Base-by-base conservation (phyloP, 2,329 filamentous ascomycete genomes). In the Atkinsonella texensis region DNA sequence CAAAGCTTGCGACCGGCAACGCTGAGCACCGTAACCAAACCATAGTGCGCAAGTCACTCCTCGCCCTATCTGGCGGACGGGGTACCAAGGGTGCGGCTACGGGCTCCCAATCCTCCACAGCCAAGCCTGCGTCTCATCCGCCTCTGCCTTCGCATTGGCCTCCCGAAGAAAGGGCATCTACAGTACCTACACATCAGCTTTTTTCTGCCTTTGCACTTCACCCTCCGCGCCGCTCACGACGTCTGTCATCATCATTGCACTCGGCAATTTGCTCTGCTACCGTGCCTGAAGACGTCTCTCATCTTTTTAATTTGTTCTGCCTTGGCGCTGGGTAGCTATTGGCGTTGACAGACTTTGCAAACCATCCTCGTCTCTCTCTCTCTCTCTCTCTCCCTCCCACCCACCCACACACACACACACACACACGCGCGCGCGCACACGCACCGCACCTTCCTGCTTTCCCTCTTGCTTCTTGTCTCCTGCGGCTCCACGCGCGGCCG, bases 191-290 rank as follows among this genome's bases (percentile, higher is more conserved):
- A 33, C 47, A 31, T 43, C 23, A 18, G 17, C 48, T 31, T 31
- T 45, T 48, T 20, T 17, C 48, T 50, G 45, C 48, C 44, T 28
- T 28, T 45, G 48, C 48, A 45, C 42, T 42, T 50, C 40, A 45
- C 41, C 31, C 20, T 7, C 32, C 32, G 17, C 28, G 23, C 8
- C 48, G 28, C 46, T 11, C 20, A 35, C 40, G 12, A 13, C 50
- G 32, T 52, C 46, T 41, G 39, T 23, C 46, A 48, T 48, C 50
- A 48, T 48, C 46, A 15, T 38, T 52, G 50, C 40, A 44, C 50
- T 6, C 20, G 40, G 20, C 15, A 31, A 44, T 8, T 12, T 32
- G 11, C 7, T 44, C 18, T 48, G 13, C 46, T 23, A 46, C 20
- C 7, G 12, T 52, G 18, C 28, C 18, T 39, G 23, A 32, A 45